Evolutionary conservation across 805 yeast genomes (phyloP).

Genomic region (Starmerella potacharoeniae): DNA sequence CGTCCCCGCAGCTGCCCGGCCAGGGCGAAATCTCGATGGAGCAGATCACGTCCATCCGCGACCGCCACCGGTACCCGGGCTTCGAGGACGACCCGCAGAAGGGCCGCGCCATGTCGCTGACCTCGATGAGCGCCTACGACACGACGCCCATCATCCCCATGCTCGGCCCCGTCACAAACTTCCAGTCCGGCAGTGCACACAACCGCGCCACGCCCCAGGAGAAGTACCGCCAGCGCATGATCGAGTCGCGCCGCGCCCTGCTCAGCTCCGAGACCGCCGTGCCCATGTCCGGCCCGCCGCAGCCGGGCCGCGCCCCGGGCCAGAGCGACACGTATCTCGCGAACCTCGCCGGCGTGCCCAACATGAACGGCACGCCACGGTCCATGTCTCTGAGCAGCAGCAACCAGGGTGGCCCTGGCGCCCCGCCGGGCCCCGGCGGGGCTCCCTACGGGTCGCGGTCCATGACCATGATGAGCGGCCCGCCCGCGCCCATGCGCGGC

Average conservation of each 20-base stretch:
- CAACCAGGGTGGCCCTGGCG: not conserved
- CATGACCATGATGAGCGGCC: slow-evolving; percentile 2
- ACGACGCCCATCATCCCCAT: slow-evolving; percentile 31
- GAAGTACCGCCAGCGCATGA: slow-evolving; percentile 24
- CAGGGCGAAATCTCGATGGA: slow-evolving; percentile 18
- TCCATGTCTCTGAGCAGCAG: slow-evolving; percentile 16
- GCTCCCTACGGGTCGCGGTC: not conserved
- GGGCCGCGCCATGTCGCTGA: slow-evolving; percentile 26
- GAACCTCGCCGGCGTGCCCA: not conserved
- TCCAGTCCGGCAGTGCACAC: slow-evolving; percentile 5
- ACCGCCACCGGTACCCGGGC: slow-evolving; percentile 30
- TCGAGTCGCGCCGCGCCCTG: slow-evolving; percentile 22
- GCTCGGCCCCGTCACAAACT: slow-evolving; percentile 17
- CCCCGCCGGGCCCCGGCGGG: not conserved
- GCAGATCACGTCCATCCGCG: slow-evolving; percentile 23
- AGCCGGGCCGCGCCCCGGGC: not conserved
- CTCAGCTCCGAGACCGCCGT: slow-evolving; percentile 20
- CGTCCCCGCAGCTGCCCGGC: not conserved
- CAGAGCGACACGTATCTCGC: not conserved
- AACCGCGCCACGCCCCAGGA: slow-evolving; percentile 13
- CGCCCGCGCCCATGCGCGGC: not conserved
- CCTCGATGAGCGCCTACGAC: slow-evolving; percentile 27
- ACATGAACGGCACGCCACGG: slow-evolving; percentile 8
- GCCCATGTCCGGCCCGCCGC: slow-evolving; percentile 16
- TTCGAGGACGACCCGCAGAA: slow-evolving; percentile 13